A percentile compares a stretch with the other conserved stretches of the same genome.
Evolutionary conservation across 2,329 filamentous ascomycete species (phyloP).

Genomic region (Pseudocercospora fijiensis): DNA sequence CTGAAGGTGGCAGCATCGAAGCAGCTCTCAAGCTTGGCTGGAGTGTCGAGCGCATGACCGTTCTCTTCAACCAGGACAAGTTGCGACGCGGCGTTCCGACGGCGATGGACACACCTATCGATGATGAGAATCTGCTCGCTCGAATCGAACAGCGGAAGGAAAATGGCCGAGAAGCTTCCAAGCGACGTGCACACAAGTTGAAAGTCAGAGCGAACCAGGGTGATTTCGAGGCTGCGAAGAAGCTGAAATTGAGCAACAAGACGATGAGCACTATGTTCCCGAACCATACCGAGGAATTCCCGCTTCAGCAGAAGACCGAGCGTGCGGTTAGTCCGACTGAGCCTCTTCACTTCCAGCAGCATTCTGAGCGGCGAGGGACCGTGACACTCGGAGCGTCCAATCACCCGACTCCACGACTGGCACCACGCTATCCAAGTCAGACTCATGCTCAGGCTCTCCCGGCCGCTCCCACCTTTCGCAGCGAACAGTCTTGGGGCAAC

Average conservation of each 20-base stretch:
- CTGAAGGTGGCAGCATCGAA: constrained; percentile 18
- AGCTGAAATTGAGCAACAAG: constrained; percentile 19
- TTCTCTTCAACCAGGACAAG: constrained; percentile 23
- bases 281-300: neutral
- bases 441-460: neutral
- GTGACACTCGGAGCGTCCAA: neutral
- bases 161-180: constrained; percentile 13
- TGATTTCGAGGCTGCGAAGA: constrained; percentile 22
- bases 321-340: constrained; percentile 1
- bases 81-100: constrained; percentile 3
- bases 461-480: neutral
- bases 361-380: neutral
- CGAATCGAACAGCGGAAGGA: constrained; percentile 17
- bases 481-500: constrained; percentile 1
- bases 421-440: neutral
- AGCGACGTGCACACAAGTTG: constrained; percentile 18
- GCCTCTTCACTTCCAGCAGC: neutral
- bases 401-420: neutral
- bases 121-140: constrained; percentile 17
- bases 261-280: constrained; percentile 14
- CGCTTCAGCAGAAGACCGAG: neutral
- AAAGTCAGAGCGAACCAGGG: constrained; percentile 11
- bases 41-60: constrained; percentile 20
- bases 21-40: constrained; percentile 24
- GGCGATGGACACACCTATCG: constrained; percentile 10